Evolutionary conservation across 108 stramenopile species (phyloP).

Genomic region (Epipyxis sp.): DNA sequence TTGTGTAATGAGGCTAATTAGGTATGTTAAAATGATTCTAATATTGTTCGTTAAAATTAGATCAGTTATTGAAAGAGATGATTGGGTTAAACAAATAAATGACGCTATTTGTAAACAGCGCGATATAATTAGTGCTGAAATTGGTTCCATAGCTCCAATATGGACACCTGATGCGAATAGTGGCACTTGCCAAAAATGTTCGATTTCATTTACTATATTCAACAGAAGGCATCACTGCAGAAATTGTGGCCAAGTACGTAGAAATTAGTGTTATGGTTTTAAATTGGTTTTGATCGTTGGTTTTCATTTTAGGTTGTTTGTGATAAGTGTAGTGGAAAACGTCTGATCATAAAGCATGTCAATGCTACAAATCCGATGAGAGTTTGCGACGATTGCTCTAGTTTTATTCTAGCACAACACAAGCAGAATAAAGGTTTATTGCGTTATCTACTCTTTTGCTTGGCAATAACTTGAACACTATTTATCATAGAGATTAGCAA

Average conservation of each 20-base stretch:
- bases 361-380: background rate
- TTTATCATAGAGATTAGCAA: no score
- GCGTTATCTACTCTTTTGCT: no score
- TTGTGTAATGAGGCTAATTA: no score
- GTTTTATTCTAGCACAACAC: no score
- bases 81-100: background rate
- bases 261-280: no score
- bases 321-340: slow-evolving; percentile 18
- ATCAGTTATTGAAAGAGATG: background rate
- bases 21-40: no score
- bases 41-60: no score
- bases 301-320: no score
- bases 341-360: background rate
- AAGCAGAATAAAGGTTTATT: no score
- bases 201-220: slow-evolving; percentile 28
- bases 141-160: background rate
- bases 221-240: slow-evolving; percentile 43
- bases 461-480: no score
- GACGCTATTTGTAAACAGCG: slow-evolving; percentile 1
- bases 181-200: slow-evolving; percentile 26
- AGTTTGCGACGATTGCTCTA: slow-evolving; percentile 15
- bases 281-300: no score
- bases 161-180: slow-evolving; percentile 20
- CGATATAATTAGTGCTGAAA: background rate
- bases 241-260: slow-evolving; percentile 35